A percentile compares a stretch with the other conserved stretches of the same genome.
Evolutionary conservation across 345 rosid species (phyloP).

Genomic region (Toxicodendron radicans): DNA sequence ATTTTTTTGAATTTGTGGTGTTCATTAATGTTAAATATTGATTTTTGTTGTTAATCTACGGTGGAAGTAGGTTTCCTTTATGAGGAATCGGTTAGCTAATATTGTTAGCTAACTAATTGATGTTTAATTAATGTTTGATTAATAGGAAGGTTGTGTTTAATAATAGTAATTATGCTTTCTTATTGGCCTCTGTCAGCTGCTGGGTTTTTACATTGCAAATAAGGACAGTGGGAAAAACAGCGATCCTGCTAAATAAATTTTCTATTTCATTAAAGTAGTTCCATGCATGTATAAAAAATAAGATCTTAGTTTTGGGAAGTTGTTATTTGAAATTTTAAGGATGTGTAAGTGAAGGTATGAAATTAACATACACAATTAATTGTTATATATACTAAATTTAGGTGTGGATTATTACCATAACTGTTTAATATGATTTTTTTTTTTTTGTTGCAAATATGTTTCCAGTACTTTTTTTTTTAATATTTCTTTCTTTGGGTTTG

Average conservation of each 20-base stretch:
- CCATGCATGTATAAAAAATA: not conserved
- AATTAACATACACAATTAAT: not conserved
- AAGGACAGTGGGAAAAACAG: too few species aligned
- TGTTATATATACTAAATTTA: not conserved
- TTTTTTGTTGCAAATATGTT: not conserved
- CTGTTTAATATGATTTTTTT: too few species aligned
- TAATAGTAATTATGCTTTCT: not conserved
- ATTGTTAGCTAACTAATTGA: not conserved
- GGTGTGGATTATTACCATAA: not conserved
- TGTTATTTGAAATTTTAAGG: not conserved
- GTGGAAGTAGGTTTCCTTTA: not conserved
- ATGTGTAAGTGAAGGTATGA: not conserved
- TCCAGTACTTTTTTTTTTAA: not conserved
- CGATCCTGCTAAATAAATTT: not conserved
- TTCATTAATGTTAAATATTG: not conserved
- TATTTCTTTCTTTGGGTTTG: not conserved
- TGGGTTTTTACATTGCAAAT: too few species aligned
- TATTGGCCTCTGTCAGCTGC: too few species aligned
- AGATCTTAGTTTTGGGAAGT: not conserved
- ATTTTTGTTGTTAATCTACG: not conserved
- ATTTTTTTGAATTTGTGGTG: not conserved
- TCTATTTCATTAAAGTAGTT: not conserved
- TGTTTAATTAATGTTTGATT: not conserved
- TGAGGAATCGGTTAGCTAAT: not conserved
- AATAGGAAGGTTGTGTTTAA: not conserved